A percentile compares a stretch with the other conserved stretches of the same genome.
These are phyloP conservation scores for Tribonema minus DNA, from an alignment of 108 stramenopile species.

Conservation along the genomic window DNA sequence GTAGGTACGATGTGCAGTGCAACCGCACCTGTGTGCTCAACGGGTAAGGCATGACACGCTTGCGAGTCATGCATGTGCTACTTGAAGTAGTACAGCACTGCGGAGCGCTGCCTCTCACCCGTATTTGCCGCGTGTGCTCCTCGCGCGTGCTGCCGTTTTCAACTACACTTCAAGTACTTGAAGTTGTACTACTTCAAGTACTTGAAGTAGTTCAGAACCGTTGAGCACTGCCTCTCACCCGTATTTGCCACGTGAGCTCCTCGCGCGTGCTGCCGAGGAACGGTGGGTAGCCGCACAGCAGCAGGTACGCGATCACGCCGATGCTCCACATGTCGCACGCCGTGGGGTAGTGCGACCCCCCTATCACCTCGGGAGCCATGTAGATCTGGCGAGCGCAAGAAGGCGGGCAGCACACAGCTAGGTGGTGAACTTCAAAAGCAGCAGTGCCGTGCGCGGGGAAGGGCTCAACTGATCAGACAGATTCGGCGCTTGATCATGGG, in stretches of 20 bases:
- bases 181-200: neutral
- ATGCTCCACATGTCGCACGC: conserved; percentile 81
- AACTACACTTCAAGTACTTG: neutral
- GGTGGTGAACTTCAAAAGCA: no score
- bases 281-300: conserved; percentile 94
- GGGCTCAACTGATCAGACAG: no score
- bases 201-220: neutral
- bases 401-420: no score
- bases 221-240: neutral
- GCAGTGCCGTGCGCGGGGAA: no score
- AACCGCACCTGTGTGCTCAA: no score
- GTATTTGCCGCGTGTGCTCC: conserved; percentile 5
- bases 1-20: no score
- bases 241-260: conserved; percentile 9
- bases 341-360: conserved; percentile 29
- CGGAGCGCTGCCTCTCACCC: neutral
- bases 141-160: conserved; percentile 81
- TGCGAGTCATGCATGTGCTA: no score
- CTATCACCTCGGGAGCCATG: conserved; percentile 47
- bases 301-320: conserved; percentile 91
- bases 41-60: no score
- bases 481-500: no score
- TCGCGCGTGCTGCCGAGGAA: conserved; percentile 88
- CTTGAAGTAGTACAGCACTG: neutral
- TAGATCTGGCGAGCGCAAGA: no score